Evolutionary conservation across 352 stramenopile species (phyloP).

Genomic region (Phytopythium chamaehyphon): DNA sequence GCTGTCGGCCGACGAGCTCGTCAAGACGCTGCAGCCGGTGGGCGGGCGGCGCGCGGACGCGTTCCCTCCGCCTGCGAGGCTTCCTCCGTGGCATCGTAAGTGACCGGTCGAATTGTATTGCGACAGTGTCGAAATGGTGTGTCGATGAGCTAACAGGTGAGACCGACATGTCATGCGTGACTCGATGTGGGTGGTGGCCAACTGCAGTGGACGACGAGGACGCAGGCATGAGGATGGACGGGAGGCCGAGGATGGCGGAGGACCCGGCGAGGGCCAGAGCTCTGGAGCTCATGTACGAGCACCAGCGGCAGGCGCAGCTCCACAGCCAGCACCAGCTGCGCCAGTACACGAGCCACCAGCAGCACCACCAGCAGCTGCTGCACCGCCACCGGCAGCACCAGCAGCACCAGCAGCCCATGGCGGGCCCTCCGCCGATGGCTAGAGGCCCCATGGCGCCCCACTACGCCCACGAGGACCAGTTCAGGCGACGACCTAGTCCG

Average conservation of each 20-base stretch:
- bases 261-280: constrained; percentile 10
- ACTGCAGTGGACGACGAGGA: constrained; percentile 2
- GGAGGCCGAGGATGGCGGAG: not conserved
- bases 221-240: not conserved
- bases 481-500: too few relatives aligned
- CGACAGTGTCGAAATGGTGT: too few relatives aligned
- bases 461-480: constrained; percentile 9
- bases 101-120: too few relatives aligned
- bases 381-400: constrained; percentile 12
- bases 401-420: constrained; percentile 1
- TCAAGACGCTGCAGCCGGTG: constrained; percentile 26
- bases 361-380: constrained; percentile 26
- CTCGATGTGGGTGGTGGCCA: too few relatives aligned
- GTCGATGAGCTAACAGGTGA: too few relatives aligned
- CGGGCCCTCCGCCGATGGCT: not conserved
- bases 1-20: constrained; percentile 25
- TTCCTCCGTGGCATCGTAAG: not conserved
- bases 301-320: constrained; percentile 19
- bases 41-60: constrained; percentile 1
- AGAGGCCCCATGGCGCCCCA: not conserved
- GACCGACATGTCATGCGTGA: not conserved
- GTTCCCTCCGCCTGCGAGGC: not conserved
- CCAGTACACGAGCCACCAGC: constrained; percentile 28
- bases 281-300: constrained; percentile 20
- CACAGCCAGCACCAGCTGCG: constrained; percentile 31